Base-by-base conservation (phyloP, 148 eudicot genomes). In the Rhododendron mucronatum region DNA sequence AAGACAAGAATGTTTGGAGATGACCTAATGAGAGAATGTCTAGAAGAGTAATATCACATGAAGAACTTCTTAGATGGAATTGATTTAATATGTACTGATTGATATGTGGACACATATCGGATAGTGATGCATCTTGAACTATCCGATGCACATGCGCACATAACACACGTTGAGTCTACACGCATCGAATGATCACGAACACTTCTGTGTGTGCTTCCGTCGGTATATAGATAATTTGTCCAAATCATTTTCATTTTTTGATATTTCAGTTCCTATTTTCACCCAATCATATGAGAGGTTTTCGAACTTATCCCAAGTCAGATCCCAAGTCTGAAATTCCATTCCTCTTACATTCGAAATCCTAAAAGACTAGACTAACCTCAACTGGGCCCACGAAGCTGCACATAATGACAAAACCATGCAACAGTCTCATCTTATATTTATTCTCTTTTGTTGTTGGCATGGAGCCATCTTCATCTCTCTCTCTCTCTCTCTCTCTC, bases 341-440 rank as follows among this genome's bases (percentile, higher is more conserved):
- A 71, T 71, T 71, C 76, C 39, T 30, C 35, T 30, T 12, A 71
- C 76, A 71, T 84, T 82, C 45, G 28, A 85, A 75, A 48, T 12
- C 55, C 30, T 51, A 55, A 89, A 83, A 80, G 91, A 90, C 91
- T 65, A 90, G 88, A 85, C 21, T 83, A 85, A 16, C 91, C 91
- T 16, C 53, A 23, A 73, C 33, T 18, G 20, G 59, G 80, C 28
- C 77, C n/a, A 28, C 82, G 82, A 85, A 77, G 86, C 87, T 80
- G 80, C 86, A 85, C 61, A 86, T 85, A 71, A 39, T 12, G 86
- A 89, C 91, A 83, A 87, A 85, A 2, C 41, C 41, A 84, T 55
- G 61, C 39, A 84, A 63, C 84, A 83, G 78, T 47, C 84, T 74
- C 77, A 37, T 44, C 82, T 53, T 71, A 74, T 86, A 74, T 86